Base-by-base conservation (phyloP, 352 stramenopile genomes). In the Globisporangium camurandrum region DNA sequence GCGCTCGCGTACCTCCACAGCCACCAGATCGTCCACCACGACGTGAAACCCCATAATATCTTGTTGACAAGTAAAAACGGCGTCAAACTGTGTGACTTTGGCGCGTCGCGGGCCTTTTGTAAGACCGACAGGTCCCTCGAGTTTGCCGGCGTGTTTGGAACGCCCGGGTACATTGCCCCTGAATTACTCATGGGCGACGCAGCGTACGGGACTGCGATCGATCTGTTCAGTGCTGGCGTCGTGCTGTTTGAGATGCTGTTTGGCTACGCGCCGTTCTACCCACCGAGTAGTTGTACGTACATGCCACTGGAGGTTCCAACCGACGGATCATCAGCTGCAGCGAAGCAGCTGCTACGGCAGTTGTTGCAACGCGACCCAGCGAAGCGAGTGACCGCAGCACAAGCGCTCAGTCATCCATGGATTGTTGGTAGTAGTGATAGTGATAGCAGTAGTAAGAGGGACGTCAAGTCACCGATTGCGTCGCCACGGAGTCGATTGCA, bases 41-140 rank as follows among this genome's bases (percentile, higher is more conserved):
- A 97, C 59, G 86, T 97, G 48, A 96, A 97, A 57, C 86, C 86
- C 4, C 64, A 84, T 51, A 93, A 93, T 52, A 59, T 93, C 14
- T 49, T 93, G 33, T 51, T 93, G 36, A 59, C 75, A 20, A 59
- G 67, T 31, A 59, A 65, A 26, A 59, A 65, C 34, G 51, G 37
- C 20, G 62, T 91, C 24, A 93, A 93, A 49, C 48, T 93, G 26
- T 88, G 80, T 36, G 83, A 93, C 54, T 93, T 93, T 65, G 83
- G 83, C 19, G 77, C 78, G n/a, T 86, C 83, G 9, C 67, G 79
- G 23, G 79, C 84, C 16, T 83, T 91, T 49, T 74, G 70, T 36
- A 49, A 57, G 30, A 56, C 71, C 36, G 59, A 86, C 46, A 64
- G 56, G 11, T 69, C 63, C 23, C 46, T 88, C 20, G 71, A 70